A percentile compares a stretch with the other conserved stretches of the same genome.
These are phyloP conservation scores for Pycnococcus provasolii DNA, from an alignment of 139 green algal genomes.

Conservation along the genomic window DNA sequence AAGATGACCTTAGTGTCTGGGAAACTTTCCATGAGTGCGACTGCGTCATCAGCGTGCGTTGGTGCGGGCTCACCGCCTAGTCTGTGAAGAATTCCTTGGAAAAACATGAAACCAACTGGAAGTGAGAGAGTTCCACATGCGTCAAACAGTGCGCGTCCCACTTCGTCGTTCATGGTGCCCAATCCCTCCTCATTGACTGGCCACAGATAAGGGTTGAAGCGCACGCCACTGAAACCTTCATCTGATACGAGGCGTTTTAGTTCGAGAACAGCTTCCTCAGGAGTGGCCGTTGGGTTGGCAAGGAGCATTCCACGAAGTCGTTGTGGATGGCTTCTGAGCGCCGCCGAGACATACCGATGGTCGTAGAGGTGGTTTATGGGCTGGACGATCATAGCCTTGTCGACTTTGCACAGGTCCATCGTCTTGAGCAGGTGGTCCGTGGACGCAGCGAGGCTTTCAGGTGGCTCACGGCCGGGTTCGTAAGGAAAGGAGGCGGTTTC, in stretches of 20 bases:
- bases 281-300: slow-evolving; percentile 39
- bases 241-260: slow-evolving; percentile 26
- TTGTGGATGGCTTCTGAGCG: slow-evolving; percentile 33
- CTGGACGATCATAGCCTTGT: slow-evolving; percentile 48
- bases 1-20: slow-evolving; percentile 50
- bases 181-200: slow-evolving; percentile 32
- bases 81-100: slow-evolving; percentile 37
- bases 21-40: slow-evolving; percentile 1
- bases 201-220: slow-evolving; percentile 66
- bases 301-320: slow-evolving; percentile 49
- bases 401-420: slow-evolving; percentile 35
- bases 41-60: no score
- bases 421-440: slow-evolving; percentile 3
- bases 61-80: no score
- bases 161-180: slow-evolving; percentile 45
- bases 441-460: background rate
- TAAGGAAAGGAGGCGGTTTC: background rate
- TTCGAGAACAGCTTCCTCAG: slow-evolving; percentile 18
- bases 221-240: slow-evolving; percentile 37
- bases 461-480: background rate
- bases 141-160: slow-evolving; percentile 39
- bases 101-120: slow-evolving; percentile 57
- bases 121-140: slow-evolving; percentile 42
- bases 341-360: slow-evolving; percentile 46
- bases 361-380: slow-evolving; percentile 54